Base-by-base conservation (phyloP, 2,329 filamentous ascomycete genomes). In the Botrytis tulipae region DNA sequence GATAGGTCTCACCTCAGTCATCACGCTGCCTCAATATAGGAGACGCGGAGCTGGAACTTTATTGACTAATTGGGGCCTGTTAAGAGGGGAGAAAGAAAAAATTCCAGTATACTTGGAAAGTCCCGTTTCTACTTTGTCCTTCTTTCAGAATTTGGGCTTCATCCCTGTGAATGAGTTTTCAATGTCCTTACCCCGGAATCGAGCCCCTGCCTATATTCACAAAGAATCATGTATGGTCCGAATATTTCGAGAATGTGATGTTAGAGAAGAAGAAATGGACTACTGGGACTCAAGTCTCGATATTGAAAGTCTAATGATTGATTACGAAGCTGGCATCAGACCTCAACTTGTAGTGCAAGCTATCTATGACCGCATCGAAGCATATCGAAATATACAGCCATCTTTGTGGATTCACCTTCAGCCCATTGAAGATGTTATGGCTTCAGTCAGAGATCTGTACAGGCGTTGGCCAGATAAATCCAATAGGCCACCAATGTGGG, bases 391-490 rank as follows among this genome's bases (percentile, higher is more conserved):
- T 20, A 78, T 84, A 20, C 79, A 80, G 82, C 88, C 76, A 79
- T 85, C 85, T 1, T 83, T 87, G 0, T 89, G 87, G 87, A 87
- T 86, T 60, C 79, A 85, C 74, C 81, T 86, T 22, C 81, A 83
- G 40, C 77, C 83, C 0, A 77, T 82, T n/a, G 82, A 84, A 14
- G 81, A 83, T 5, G 80, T 83, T 10, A 76, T 87, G 9, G 78
- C 80, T 57, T 82, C 82, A 8, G 85, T 85, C 7, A 80, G 82
- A 68, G 79, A 82, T 14, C 80, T 88, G 2, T 78, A 80, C n/a
- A 78, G 78, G 25, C 82, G 80, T 32, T 87, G 84, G 77, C 79
- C 81, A 63, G 78, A 83, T 72, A 51, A 66, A 12, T 81, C 80
- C 40, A 78, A 83, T 4, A 84, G 85, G 68, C 86, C 86, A 20